Evolutionary conservation across 129 eudicot species (phyloP).

Genomic region (Rutidosis leptorrhynchoides): DNA sequence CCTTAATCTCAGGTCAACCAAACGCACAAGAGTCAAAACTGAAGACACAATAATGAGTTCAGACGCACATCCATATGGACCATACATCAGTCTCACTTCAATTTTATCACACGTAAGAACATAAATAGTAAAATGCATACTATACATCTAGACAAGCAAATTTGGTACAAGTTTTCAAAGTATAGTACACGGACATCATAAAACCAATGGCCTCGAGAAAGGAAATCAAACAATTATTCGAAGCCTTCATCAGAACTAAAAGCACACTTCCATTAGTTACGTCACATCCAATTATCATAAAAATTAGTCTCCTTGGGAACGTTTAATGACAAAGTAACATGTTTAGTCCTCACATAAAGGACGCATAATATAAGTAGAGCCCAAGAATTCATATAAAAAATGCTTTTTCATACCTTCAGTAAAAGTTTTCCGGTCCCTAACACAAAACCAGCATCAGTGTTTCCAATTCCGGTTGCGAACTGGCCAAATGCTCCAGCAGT

Average conservation of each 20-base stretch:
- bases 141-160: not conserved
- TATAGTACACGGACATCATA: not conserved
- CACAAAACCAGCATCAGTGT: constrained; percentile 94
- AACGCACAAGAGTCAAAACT: too few species aligned
- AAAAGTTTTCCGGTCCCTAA: constrained; percentile 92
- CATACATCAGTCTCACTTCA: too few species aligned
- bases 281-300: not conserved
- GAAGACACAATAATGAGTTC: too few species aligned
- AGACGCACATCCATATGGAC: too few species aligned
- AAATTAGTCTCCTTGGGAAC: not conserved
- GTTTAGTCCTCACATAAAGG: not conserved
- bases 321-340: not conserved
- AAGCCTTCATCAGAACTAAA: not conserved
- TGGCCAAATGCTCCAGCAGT: constrained; percentile 99
- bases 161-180: not conserved
- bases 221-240: not conserved
- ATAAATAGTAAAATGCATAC: not conserved
- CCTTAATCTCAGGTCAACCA: too few species aligned
- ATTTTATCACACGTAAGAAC: too few species aligned
- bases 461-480: constrained; percentile 94
- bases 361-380: not conserved
- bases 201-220: not conserved
- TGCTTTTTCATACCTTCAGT: constrained; percentile 65
- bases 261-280: not conserved
- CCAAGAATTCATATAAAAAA: too few species aligned